Evolutionary conservation across 2,329 filamentous ascomycete species (phyloP), one percentile per base, ranked within the genome.

Genomic region (Colletotrichum brevisporum): DNA sequence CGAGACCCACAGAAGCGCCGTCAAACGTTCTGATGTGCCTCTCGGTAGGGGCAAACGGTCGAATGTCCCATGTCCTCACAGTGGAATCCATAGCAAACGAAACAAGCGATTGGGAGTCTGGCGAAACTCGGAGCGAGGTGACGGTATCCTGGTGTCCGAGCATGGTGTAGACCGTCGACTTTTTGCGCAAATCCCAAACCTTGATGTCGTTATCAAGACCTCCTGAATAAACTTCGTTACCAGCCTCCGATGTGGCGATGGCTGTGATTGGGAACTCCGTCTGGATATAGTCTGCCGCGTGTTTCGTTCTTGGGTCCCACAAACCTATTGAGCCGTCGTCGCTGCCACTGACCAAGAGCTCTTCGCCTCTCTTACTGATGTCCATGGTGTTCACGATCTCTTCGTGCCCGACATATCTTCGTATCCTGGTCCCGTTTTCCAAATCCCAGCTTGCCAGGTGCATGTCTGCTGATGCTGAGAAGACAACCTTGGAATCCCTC

Each of bases 201-300:
- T 95, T 94, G 78, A 99, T 97, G 75, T 97, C 94, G 77, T 98
- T 98, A 82, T 98, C 96, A 74, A 99, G 98, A 24, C 95, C 93
- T 54, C 95, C 95, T 6, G 93, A 92, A 80, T 96, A 99, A 27
- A 99, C 89, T 82, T 98, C 96, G 78, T 97, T 97, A 18, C 96
- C 96, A 2, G 95, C 94, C 78, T 97, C 94, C 0, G 95, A 92
- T n/a, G 98, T 85, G 16, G 94, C 94, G 6, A 98, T 90, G 0
- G 95, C 93, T 2, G 96, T 98, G 65, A 99, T 90, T 1, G 96
- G 96, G 70, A 97, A 97, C 70, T 96, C 92, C 0, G 95, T 97
- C 77, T 95, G 90, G 71, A 98, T 92, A 75, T 95, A 94, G 75
- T 97, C 93, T 65, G 92, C 89, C 0, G 94, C 95, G 62, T 94